A percentile compares a stretch with the other conserved stretches of the same genome.
Conservation (phyloP, 345 rosid species). For the Hibiscus syriacus region DNA sequence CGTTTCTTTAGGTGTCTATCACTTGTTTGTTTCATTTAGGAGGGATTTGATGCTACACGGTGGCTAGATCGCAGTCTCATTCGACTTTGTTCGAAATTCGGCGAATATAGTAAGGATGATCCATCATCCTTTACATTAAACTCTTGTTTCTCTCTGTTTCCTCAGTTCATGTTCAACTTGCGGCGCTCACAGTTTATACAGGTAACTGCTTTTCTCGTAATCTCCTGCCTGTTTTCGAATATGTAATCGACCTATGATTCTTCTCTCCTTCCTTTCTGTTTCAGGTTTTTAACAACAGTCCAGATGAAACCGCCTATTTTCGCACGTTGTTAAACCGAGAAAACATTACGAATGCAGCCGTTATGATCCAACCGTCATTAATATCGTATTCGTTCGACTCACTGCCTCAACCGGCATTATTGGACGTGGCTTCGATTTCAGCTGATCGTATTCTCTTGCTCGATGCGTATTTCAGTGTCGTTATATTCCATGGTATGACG, state of each 20-base stretch:
- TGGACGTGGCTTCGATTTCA: conserved; percentile 95
- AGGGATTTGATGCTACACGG: conserved; percentile 97
- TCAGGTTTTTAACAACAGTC: conserved; percentile 26
- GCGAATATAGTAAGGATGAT: conserved; percentile 96
- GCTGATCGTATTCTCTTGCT: conserved; percentile 82
- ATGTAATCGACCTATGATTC: conserved; percentile 2
- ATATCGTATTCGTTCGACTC: conserved; percentile 44
- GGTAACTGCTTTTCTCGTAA: conserved; percentile 32
- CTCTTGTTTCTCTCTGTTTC: conserved; percentile 91
- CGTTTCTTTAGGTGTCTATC: not conserved
- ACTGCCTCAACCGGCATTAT: conserved; percentile 78
- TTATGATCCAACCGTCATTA: conserved; percentile 95
- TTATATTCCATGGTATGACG: conserved; percentile 97
- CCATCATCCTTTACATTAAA: conserved; percentile 86
- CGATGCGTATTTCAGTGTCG: conserved; percentile 92
- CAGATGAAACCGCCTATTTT: conserved; percentile 97
- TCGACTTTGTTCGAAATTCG: conserved; percentile 89
- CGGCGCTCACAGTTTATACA: conserved; percentile 96
- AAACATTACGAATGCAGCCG: conserved; percentile 85
- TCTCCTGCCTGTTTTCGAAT: not conserved
- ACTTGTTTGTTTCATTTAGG: conserved; percentile 41
- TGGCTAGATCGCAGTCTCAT: conserved; percentile 97
- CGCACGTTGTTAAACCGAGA: conserved; percentile 89
- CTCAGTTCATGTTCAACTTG: conserved; percentile 96
- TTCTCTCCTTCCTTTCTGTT: conserved; percentile 14